Conservation (phyloP, 345 rosid genomes). For the Salix brachista region DNA sequence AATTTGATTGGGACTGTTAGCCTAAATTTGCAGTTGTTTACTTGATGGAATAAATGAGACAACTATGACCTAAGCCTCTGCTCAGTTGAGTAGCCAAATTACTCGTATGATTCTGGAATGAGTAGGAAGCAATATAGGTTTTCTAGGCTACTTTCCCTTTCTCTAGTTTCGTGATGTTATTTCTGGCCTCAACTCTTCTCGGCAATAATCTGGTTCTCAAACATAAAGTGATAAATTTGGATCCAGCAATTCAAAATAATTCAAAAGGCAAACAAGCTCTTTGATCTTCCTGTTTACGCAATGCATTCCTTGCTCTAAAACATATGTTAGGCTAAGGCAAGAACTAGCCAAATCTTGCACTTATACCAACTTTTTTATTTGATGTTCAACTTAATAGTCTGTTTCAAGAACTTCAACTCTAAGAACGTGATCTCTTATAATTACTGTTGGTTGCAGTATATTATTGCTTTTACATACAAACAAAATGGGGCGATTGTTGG, state of each 20-base stretch:
- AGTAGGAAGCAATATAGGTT: background rate
- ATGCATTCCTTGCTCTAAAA: background rate
- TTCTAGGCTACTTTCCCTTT: background rate
- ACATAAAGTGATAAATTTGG: background rate
- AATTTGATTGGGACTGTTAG: background rate
- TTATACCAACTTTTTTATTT: background rate
- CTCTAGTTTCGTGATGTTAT: background rate
- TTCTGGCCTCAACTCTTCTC: background rate
- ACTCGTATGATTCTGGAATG: background rate
- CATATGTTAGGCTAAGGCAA: background rate
- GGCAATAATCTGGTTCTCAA: background rate
- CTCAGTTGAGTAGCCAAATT: background rate
- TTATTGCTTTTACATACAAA: slow-evolving; percentile 43
- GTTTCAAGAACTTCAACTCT: background rate
- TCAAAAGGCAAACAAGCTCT: background rate
- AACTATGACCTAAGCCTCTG: background rate
- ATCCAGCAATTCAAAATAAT: background rate
- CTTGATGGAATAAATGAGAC: background rate
- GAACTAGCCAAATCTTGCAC: background rate
- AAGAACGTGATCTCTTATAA: slow-evolving; percentile 1
- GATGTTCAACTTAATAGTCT: background rate
- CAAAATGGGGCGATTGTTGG: slow-evolving; percentile 37
- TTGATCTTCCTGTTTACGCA: background rate
- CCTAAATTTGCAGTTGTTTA: background rate
- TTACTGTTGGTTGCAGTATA: slow-evolving; percentile 24